Evolutionary conservation across 2,329 filamentous ascomycete genomes (phyloP), one percentile per base, ranked within the genome.

Genomic region (Alternaria tenuissima): DNA sequence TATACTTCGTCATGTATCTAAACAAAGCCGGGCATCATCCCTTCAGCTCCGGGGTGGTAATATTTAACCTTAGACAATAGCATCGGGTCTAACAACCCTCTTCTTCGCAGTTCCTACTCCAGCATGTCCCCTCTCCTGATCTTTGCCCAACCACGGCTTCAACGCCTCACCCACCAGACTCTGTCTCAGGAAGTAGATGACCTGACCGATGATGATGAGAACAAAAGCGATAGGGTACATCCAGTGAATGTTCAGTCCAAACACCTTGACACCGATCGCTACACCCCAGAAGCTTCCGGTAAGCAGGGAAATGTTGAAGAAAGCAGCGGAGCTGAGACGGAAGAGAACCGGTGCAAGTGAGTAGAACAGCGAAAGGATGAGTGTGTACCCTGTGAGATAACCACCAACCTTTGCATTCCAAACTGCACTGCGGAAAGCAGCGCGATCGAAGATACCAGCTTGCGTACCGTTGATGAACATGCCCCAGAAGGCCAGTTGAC

Each of bases 201-300:
- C 84, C 70, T 97, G 87, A 1, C 95, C 94, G 28, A 94, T 55
- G 67, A 99, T 88, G 78, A 99, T 98, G 68, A 94, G 84, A 9
- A 96, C 92, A 78, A 99, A 99, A 12, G 95, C 94, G 75, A 97
- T 91, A 5, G 95, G 94, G 80, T 99, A 99, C 81, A 97, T 85
- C 84, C 88, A 97, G 81, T 97, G 91, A 59, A 99, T 88, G 41
- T 80, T 80, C 70, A 91, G 87, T 44, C 90, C 88, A 74, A 99
- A 96, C 49, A 98, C 91, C 76, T 89, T 86, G 68, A 96, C 88
- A 51, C 95, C 95, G 70, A 99, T 94, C 68, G 96, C 91, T 63
- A 96, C 91, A 66, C 93, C 94, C 95, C 95, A 99, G 82, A 98
- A 98, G 81, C 96, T 97, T 70, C 89, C 92, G 2, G 95, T 98